Conservation (phyloP, 2,329 filamentous ascomycete genomes). For the Trichoderma sp. region DNA sequence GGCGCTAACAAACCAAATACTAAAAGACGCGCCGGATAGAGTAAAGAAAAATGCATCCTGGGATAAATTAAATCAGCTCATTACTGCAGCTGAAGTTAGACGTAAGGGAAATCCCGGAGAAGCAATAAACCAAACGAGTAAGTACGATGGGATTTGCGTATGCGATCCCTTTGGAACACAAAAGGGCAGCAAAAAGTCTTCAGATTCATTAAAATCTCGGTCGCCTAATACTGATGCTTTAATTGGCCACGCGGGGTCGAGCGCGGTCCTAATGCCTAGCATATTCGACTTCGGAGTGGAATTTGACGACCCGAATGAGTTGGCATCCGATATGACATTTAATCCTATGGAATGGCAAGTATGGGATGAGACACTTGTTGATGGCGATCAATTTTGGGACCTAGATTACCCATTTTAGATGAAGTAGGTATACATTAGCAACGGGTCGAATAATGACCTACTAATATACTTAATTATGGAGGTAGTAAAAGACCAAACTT, state of each 20-base stretch:
- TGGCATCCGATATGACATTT: neutral
- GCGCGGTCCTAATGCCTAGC: neutral
- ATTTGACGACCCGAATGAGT: neutral
- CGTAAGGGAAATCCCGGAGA: neutral
- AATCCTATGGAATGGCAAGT: neutral
- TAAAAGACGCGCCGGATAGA: neutral
- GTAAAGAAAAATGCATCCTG: neutral
- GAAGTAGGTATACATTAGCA: too few relatives aligned
- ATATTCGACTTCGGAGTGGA: neutral
- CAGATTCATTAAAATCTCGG: neutral
- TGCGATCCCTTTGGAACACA: neutral
- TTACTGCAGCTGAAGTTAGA: neutral
- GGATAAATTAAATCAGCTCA: neutral
- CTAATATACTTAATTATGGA: too few relatives aligned
- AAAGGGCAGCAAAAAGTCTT: neutral
- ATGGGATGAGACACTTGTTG: neutral
- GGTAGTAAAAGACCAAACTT: too few relatives aligned
- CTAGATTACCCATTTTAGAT: neutral
- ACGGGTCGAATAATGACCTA: too few relatives aligned
- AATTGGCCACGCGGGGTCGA: neutral
- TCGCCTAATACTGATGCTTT: neutral
- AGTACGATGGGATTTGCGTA: neutral
- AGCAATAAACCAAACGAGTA: neutral
- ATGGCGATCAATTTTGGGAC: neutral
- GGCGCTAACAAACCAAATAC: conserved; percentile 1